Base-by-base conservation (phyloP, 148 eudicot genomes). In the Mesembryanthemum crystallinum region DNA sequence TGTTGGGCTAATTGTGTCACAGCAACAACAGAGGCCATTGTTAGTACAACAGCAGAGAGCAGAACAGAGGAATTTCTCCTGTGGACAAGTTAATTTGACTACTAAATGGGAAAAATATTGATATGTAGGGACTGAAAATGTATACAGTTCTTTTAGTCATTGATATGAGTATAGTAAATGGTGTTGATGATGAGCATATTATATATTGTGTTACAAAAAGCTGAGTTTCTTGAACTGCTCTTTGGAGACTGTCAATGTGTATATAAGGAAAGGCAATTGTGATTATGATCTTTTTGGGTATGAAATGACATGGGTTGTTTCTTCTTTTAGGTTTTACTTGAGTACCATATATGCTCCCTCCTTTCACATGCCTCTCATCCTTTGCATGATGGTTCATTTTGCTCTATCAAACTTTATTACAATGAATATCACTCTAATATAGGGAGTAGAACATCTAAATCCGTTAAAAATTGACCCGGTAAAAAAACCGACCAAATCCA, bases 71-170 rank as follows among this genome's bases (percentile, higher is more conserved):
- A 75, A 72, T 62, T 76, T 64, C 61, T 69, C 80, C 10, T 64
- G 27, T 37, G 80, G 77, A 65, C 75, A 74, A 73, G 63, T 69
- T 17, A 27, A 27, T 58, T 79, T 77, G 43, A 81, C 77, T 1
- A 65, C 79, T 51, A 76, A 83, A 78, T 83, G 88, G 86, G 88
- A 83, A 49, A 86, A 76, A 63, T 80, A 61, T 60, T 86, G 78
- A 83, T 51, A 11, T 67, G 3, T 42, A 18, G 15, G 42, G n/a
- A 17, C 9, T 24, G 62, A 20, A 14, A n/a, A 25, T 23, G 17
- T 43, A 45, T 45, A 45, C 11, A 45, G 14, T 10, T 45, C 9
- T 45, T 9, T 45, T 45, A 45, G 12, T 45, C 12, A 45, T 45
- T 45, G 49, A 43, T 43, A 43, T 8, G 1, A 8, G 14, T 45